phyloP scores from a whole-genome alignment of 371 early-diverging fungal species.

The Umbelopsis sp. region DNA sequence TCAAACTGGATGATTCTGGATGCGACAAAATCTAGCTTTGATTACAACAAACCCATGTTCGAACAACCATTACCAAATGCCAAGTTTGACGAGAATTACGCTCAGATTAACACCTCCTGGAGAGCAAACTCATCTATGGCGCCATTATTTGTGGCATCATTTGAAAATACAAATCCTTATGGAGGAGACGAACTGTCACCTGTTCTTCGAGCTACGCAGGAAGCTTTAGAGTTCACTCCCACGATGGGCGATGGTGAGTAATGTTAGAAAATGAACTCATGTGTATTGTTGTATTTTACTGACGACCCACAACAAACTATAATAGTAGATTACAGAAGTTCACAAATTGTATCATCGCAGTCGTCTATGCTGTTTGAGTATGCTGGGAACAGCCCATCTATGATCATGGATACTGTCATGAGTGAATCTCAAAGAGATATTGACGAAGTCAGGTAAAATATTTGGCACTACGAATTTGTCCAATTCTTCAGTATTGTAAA shows the following conservation, averaged over 20 bases:
- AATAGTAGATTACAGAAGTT: neutral
- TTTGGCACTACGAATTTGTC: neutral
- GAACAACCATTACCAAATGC: slow-evolving; percentile 65
- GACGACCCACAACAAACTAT: neutral
- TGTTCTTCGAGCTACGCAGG: slow-evolving; percentile 58
- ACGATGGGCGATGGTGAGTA: slow-evolving; percentile 33
- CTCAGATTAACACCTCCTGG: slow-evolving; percentile 67
- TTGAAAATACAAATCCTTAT: slow-evolving; percentile 17
- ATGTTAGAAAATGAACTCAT: neutral
- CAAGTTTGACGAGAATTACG: slow-evolving; percentile 52
- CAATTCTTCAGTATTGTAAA: neutral
- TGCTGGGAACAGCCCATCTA: slow-evolving; percentile 1
- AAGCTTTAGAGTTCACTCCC: slow-evolving; percentile 51
- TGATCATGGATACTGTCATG: neutral
- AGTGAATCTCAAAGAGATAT: slow-evolving; percentile 5
- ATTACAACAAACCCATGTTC: slow-evolving; percentile 64
- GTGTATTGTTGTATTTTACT: too few relatives aligned
- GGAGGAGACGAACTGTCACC: slow-evolving; percentile 28
- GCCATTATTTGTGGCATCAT: slow-evolving; percentile 69
- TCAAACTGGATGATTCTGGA: slow-evolving; percentile 65
- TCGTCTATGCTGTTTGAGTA: slow-evolving; percentile 14
- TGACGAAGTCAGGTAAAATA: neutral
- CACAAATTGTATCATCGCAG: neutral
- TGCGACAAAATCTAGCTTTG: slow-evolving; percentile 59
- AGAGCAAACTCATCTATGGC: slow-evolving; percentile 62